These are phyloP conservation scores for Verticillium albo-atrum DNA, from an alignment of 2,329 filamentous ascomycete species.

Conservation along the genomic window DNA sequence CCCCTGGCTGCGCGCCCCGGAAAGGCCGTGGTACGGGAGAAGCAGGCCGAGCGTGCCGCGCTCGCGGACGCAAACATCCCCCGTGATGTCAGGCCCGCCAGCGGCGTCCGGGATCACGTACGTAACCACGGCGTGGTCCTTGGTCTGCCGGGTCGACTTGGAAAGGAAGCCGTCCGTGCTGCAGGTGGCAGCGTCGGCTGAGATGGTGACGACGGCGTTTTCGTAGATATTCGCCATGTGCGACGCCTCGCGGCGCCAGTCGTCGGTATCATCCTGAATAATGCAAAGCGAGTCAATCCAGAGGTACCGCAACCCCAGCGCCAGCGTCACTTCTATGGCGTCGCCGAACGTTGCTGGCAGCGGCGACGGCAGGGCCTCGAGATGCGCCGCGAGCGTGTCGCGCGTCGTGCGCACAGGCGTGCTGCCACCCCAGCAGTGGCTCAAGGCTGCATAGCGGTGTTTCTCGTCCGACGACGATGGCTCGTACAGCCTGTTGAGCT, in stretches of 20 bases:
- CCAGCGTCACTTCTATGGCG: conserved; percentile 18
- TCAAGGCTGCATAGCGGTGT: conserved; percentile 12
- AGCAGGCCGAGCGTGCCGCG: not conserved
- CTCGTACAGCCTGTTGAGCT: conserved; percentile 5
- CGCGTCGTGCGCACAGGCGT: not conserved
- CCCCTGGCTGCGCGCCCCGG: not conserved
- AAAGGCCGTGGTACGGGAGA: not conserved
- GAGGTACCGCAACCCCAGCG: conserved; percentile 18
- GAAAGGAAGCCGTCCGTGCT: not conserved
- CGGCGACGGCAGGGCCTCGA: not conserved
- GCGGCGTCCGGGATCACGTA: not conserved
- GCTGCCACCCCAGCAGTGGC: conserved; percentile 9
- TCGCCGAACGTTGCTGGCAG: conserved; percentile 19
- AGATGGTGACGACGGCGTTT: conserved; percentile 11
- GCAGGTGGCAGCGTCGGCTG: not conserved
- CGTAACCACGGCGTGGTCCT: not conserved
- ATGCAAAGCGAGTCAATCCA: conserved; percentile 30
- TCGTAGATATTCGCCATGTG: conserved; percentile 12
- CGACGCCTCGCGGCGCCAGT: conserved; percentile 12
- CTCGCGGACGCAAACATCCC: not conserved
- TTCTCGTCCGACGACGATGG: conserved; percentile 13
- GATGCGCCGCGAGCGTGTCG: not conserved
- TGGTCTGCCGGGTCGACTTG: not conserved
- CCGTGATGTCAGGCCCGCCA: not conserved
- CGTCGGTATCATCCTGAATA: conserved; percentile 16